Evolutionary conservation across 345 rosid species (phyloP).

Genomic region (Jatropha curcas): DNA sequence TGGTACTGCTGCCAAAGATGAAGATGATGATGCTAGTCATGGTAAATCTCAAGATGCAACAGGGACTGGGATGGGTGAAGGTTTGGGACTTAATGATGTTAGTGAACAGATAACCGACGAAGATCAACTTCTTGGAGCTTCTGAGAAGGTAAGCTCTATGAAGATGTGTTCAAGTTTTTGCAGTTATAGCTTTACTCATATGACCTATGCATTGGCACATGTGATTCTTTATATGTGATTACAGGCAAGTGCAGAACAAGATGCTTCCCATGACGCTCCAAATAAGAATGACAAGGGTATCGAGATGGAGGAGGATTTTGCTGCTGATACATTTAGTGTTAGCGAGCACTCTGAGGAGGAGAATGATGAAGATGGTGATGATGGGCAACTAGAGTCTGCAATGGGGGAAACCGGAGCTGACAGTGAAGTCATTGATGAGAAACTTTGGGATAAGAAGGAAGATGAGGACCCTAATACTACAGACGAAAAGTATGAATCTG

Average conservation of each 20-base stretch:
- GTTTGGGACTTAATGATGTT: slow-evolving; percentile 75
- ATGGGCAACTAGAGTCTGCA: slow-evolving; percentile 68
- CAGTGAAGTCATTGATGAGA: slow-evolving; percentile 72
- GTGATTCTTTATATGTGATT: slow-evolving; percentile 12
- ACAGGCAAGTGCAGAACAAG: slow-evolving; percentile 71
- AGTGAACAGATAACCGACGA: slow-evolving; percentile 88
- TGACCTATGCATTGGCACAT: neutral
- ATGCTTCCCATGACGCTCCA: slow-evolving; percentile 50
- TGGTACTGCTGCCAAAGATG: slow-evolving; percentile 59
- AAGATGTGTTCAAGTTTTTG: neutral
- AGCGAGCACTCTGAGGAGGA: slow-evolving; percentile 77
- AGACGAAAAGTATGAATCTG: slow-evolving; percentile 80
- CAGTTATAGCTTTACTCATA: neutral
- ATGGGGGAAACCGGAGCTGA: slow-evolving; percentile 76
- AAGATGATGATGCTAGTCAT: slow-evolving; percentile 51
- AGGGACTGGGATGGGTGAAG: slow-evolving; percentile 97
- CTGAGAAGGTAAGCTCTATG: slow-evolving; percentile 52
- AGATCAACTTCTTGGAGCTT: slow-evolving; percentile 75
- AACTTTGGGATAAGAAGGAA: slow-evolving; percentile 64
- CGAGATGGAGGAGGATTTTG: slow-evolving; percentile 85
- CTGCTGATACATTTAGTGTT: slow-evolving; percentile 65
- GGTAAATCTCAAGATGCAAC: slow-evolving; percentile 54
- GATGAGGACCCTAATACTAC: slow-evolving; percentile 48
- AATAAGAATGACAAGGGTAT: slow-evolving; percentile 74
- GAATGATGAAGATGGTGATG: slow-evolving; percentile 54